phyloP scores from a whole-genome alignment of 1,284 basidiomycete genomes.

The Paramarasmius palmivorus region DNA sequence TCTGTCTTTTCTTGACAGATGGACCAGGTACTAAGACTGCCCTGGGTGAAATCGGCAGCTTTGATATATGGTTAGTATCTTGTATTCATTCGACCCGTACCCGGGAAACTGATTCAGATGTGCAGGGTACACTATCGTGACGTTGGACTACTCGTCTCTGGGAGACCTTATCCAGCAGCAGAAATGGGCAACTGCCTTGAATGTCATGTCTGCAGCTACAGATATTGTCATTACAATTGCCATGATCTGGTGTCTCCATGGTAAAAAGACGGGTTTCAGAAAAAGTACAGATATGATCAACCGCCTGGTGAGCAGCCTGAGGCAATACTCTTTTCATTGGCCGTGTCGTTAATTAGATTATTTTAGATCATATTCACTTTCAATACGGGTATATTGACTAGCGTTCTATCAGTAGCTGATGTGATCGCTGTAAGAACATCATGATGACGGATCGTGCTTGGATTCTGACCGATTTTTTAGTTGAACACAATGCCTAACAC shows the following conservation, averaged over 20 bases:
- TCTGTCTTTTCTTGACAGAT: neutral
- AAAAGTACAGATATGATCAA: constrained; percentile 3
- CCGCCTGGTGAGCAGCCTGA: neutral
- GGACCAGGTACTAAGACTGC: neutral
- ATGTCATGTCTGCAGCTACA: neutral
- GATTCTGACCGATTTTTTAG: neutral
- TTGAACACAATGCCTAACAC: constrained; percentile 1
- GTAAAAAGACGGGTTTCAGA: constrained; percentile 2
- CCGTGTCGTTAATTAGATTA: neutral
- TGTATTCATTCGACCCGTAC: too few species aligned
- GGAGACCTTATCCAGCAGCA: neutral
- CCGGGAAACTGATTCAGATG: too few species aligned
- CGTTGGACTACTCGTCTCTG: neutral
- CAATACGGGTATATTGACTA: constrained; percentile 7
- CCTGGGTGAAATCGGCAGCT: neutral
- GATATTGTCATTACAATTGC: neutral
- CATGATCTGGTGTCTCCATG: constrained; percentile 2
- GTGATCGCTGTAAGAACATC: neutral
- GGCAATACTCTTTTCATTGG: neutral
- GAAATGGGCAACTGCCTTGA: constrained; percentile 1
- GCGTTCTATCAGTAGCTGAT: neutral
- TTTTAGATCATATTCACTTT: constrained; percentile 7
- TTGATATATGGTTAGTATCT: neutral
- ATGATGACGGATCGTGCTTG: too few species aligned
- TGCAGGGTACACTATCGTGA: constrained; percentile 4